Base-by-base conservation (phyloP, 1,139 yeast genomes). In the Kurtzmaniella quercitrusa region DNA sequence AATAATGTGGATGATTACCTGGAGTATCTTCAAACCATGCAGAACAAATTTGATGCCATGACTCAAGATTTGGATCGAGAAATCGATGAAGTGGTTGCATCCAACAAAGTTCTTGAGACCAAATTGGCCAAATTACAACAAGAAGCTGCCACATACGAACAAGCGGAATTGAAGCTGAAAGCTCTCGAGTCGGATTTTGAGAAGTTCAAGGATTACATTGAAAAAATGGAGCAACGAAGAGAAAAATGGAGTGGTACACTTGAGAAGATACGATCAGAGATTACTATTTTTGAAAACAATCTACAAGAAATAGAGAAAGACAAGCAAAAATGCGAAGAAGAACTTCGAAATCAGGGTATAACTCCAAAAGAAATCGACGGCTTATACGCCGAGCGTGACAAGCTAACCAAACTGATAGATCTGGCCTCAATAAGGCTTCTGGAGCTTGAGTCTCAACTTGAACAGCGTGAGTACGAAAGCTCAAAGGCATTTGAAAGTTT, bases 181-280 rank as follows among this genome's bases (percentile, higher is more conserved):
- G 89, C 89, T 0, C 65, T 90, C 45, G 85, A 84, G 52, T 79
- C 81, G 46, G 97, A 90, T 62, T 69, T 85, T 38, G 67, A 70
- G 40, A 85, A 85, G 58, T 85, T 87, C 57, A 75, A 79, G 53
- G 84, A 81, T 16, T 87, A 85, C 56, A 81, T 86, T 41, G 81
- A 80, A 41, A 72, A 81, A 10, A 82, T 86, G 77, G 80, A 82
- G 51, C 66, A 71, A 29, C 71, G 88, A 46, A 84, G 83, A 54
- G 56, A 64, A 6, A 82, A 81, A 57, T 85, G 95, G 94, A 69
- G 75, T 2, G 66, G 67, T 24, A 75, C 79, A 37, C 59, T 85
- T 43, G 69, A 70, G 19, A 79, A 80, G 51, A 75, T 85, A 46
- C 68, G 71, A 29, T 63, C 62, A 10, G 94, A 85, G 56, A 73